Conservation (phyloP, 75 land plant species). For the Adiantum capillusveneris region DNA sequence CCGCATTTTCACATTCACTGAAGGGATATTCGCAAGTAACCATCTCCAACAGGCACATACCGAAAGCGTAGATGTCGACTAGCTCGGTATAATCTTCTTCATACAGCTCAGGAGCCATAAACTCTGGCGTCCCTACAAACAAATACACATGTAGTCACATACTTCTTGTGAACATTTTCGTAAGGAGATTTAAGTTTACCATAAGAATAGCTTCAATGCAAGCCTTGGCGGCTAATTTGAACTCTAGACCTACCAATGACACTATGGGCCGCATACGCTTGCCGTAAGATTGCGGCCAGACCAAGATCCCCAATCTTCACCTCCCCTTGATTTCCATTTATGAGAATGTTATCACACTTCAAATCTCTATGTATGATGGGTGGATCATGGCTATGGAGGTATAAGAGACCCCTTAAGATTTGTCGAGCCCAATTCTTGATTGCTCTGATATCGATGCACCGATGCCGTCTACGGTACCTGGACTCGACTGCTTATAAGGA, state of each 20-base stretch:
- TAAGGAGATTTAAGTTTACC: too few relatives aligned
- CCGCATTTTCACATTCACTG: conserved; percentile 66
- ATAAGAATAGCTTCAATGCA: too few relatives aligned
- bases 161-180: too few relatives aligned
- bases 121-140: conserved; percentile 65
- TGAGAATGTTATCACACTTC: conserved; percentile 75
- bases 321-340: conserved; percentile 73
- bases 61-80: conserved; percentile 74
- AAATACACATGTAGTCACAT: background rate
- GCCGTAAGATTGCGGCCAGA: conserved; percentile 50
- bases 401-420: conserved; percentile 52
- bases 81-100: conserved; percentile 71
- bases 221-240: too few relatives aligned
- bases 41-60: conserved; percentile 79
- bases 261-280: conserved; percentile 49
- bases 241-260: conserved; percentile 54
- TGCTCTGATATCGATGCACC: conserved; percentile 40
- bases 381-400: conserved; percentile 62
- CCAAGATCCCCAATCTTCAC: conserved; percentile 85
- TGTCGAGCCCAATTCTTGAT: conserved; percentile 66
- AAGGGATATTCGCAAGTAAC: conserved; percentile 76
- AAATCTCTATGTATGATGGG: conserved; percentile 77
- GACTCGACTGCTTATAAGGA: background rate
- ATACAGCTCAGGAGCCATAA: conserved; percentile 83
- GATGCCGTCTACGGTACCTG: conserved; percentile 42